Evolutionary conservation across 345 rosid genomes (phyloP).

Genomic region (Pistacia vera): DNA sequence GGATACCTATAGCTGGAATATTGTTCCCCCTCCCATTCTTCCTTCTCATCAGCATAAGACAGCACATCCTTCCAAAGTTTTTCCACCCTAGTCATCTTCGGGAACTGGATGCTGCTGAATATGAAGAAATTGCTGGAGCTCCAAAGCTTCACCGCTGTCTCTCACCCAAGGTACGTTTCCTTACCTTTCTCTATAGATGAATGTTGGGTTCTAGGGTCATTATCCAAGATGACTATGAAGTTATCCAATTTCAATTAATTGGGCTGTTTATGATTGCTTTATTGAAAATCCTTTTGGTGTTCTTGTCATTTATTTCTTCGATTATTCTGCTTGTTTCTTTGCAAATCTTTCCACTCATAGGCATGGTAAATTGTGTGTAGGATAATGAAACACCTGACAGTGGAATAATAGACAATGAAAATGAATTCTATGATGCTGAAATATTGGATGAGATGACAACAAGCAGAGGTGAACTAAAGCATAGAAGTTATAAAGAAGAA

Average conservation of each 20-base stretch:
- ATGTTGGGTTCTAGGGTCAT: neutral
- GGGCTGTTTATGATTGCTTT: neutral
- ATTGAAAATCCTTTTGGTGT: neutral
- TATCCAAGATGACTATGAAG: neutral
- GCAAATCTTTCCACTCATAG: slow-evolving; percentile 5
- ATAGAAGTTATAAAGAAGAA: slow-evolving; percentile 58
- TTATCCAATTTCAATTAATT: neutral
- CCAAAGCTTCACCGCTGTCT: slow-evolving; percentile 48
- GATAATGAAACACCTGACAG: slow-evolving; percentile 33
- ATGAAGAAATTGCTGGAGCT: slow-evolving; percentile 67
- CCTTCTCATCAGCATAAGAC: slow-evolving; percentile 64
- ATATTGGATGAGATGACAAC: slow-evolving; percentile 81
- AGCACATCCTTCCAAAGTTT: slow-evolving; percentile 65
- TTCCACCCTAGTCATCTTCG: slow-evolving; percentile 60
- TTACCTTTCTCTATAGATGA: neutral
- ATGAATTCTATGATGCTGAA: slow-evolving; percentile 70
- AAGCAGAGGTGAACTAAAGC: slow-evolving; percentile 73
- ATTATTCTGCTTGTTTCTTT: neutral
- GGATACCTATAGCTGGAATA: slow-evolving; percentile 83
- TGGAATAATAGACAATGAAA: slow-evolving; percentile 31
- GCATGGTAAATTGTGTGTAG: slow-evolving; percentile 30
- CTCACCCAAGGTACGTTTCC: slow-evolving; percentile 43
- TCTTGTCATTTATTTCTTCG: neutral
- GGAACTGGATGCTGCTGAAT: slow-evolving; percentile 75
- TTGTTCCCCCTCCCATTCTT: slow-evolving; percentile 80